Evolutionary conservation across 1,284 basidiomycete genomes (phyloP).

Genomic region (Ustilago curta): DNA sequence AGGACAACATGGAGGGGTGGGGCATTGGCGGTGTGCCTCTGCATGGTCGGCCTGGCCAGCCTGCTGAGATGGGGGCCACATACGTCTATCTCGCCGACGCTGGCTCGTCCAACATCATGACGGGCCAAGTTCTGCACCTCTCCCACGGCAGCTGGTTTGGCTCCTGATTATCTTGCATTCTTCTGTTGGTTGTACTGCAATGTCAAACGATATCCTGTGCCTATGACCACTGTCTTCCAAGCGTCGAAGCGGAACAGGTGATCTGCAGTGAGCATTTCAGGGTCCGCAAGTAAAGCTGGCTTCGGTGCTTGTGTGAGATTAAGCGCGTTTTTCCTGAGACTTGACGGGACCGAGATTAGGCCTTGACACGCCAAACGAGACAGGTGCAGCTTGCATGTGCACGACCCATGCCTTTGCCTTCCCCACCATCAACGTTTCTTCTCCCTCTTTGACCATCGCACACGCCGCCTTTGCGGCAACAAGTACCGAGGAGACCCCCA

Average conservation of each 20-base stretch:
- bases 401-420: not conserved
- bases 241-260: too few species aligned
- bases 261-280: slow-evolving; percentile 1
- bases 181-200: not conserved
- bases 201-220: not conserved
- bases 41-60: slow-evolving; percentile 54
- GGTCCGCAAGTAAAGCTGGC: too few species aligned
- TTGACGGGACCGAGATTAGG: slow-evolving; percentile 4
- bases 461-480: not conserved
- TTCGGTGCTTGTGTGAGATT: not conserved
- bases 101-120: slow-evolving; percentile 57
- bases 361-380: not conserved
- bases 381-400: slow-evolving; percentile 1
- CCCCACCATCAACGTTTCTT: slow-evolving; percentile 6
- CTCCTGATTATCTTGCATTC: slow-evolving; percentile 12
- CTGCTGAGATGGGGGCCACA: slow-evolving; percentile 54
- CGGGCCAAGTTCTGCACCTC: slow-evolving; percentile 56
- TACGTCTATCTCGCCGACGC: slow-evolving; percentile 59
- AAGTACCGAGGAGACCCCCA: not conserved
- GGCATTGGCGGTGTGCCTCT: slow-evolving; percentile 50
- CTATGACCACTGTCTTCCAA: too few species aligned
- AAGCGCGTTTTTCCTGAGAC: not conserved
- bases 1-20: slow-evolving; percentile 59
- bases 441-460: not conserved
- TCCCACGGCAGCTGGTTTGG: slow-evolving; percentile 50